Evolutionary conservation across 257 asterid genomes (phyloP).

Genomic region (Voacanga thouarsii): DNA sequence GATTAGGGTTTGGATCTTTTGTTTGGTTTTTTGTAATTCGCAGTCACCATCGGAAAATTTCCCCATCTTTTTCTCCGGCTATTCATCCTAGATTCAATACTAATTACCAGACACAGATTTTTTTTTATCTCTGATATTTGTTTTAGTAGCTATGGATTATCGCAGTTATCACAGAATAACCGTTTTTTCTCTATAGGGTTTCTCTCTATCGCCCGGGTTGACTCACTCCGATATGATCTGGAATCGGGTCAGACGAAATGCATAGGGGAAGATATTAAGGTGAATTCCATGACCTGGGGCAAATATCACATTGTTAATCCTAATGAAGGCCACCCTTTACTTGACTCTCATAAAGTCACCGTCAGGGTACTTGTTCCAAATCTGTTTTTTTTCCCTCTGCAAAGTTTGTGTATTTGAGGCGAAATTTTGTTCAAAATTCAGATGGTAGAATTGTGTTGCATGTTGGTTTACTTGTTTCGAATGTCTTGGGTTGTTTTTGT

Average conservation of each 20-base stretch:
- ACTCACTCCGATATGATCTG: constrained; percentile 79
- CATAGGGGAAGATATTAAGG: too few relatives aligned
- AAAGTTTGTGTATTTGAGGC: not conserved
- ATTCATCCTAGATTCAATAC: not conserved
- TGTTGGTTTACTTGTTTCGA: too few relatives aligned
- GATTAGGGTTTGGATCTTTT: too few relatives aligned
- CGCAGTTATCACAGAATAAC: not conserved
- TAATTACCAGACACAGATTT: too few relatives aligned
- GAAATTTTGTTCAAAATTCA: too few relatives aligned
- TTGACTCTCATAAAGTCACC: constrained; percentile 81
- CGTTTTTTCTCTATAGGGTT: constrained; percentile 30
- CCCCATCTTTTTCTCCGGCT: constrained; percentile 2
- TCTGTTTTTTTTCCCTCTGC: constrained; percentile 4
- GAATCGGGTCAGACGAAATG: constrained; percentile 87
- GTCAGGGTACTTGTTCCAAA: constrained; percentile 56
- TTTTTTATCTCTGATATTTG: not conserved
- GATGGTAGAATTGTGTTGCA: too few relatives aligned
- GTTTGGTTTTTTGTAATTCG: too few relatives aligned
- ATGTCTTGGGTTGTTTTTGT: too few relatives aligned
- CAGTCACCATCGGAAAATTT: constrained; percentile 2
- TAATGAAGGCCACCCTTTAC: constrained; percentile 72
- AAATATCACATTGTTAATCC: too few relatives aligned
- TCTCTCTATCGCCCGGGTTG: constrained; percentile 39
- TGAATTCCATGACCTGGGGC: too few relatives aligned
- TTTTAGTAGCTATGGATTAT: constrained; percentile 9